Evolutionary conservation across 2,329 filamentous ascomycete genomes (phyloP).

Genomic region (Albifimbria verrucaria): DNA sequence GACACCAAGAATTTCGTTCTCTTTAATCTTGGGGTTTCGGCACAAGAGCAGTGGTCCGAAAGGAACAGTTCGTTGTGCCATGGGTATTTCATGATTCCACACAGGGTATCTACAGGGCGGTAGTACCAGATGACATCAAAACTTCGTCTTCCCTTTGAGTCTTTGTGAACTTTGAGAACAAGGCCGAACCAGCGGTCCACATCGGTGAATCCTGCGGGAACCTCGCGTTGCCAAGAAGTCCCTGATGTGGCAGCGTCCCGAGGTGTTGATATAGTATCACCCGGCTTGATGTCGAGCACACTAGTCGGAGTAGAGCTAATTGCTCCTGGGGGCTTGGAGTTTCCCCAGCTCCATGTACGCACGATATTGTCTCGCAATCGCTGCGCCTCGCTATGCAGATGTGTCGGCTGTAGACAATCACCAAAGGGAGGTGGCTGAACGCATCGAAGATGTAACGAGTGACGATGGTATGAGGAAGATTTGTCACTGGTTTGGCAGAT

Average conservation of each 20-base stretch:
- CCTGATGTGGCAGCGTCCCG: constrained; percentile 42
- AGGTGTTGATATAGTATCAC: constrained; percentile 47
- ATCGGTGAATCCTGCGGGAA: constrained; percentile 36
- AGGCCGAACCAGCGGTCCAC: constrained; percentile 67
- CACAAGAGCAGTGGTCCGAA: constrained; percentile 72
- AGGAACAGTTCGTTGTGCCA: constrained; percentile 72
- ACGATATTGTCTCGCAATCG: constrained; percentile 25
- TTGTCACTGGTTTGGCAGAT: not conserved
- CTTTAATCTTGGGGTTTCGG: constrained; percentile 43
- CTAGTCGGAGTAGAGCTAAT: no score
- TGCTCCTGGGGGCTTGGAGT: not conserved
- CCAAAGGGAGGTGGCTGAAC: constrained; percentile 64
- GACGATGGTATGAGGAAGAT: constrained; percentile 53
- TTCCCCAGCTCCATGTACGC: not conserved
- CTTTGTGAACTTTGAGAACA: constrained; percentile 54
- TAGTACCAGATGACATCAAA: constrained; percentile 76
- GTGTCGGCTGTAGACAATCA: constrained; percentile 39
- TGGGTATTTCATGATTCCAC: constrained; percentile 64
- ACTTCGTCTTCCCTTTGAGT: constrained; percentile 29
- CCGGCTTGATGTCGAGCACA: constrained; percentile 41
- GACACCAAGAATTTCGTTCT: constrained; percentile 53
- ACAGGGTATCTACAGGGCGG: constrained; percentile 65
- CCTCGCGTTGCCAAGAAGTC: constrained; percentile 54
- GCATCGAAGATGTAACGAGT: constrained; percentile 65
- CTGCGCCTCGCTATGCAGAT: constrained; percentile 23